A percentile compares a stretch with the other conserved stretches of the same genome.
Conservation (phyloP, 2,329 filamentous ascomycete genomes). For the Diplodia corticola region DNA sequence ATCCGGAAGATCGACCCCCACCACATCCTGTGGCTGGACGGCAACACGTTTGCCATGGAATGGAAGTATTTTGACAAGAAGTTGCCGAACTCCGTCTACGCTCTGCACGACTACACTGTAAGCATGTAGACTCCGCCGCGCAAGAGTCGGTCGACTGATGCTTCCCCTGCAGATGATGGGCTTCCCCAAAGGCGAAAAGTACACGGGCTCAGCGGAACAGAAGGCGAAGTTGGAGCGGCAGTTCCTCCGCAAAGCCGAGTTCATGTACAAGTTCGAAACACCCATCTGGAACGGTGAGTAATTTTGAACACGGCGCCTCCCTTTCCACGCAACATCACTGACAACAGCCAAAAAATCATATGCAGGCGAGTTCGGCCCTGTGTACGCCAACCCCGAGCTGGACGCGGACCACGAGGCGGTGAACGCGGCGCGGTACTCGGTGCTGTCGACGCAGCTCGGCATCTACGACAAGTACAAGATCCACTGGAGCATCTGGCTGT, state of each 20-base stretch:
- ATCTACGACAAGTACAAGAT: slow-evolving; percentile 56
- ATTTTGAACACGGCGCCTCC: too few relatives aligned
- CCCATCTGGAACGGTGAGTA: slow-evolving; percentile 50
- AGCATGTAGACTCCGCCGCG: too few relatives aligned
- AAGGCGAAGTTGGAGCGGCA: slow-evolving; percentile 45
- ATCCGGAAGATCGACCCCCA: slow-evolving; percentile 50
- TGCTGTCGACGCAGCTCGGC: slow-evolving; percentile 48
- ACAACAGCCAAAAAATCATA: slow-evolving; percentile 50
- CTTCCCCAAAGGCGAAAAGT: slow-evolving; percentile 49
- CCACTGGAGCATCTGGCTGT: slow-evolving; percentile 56
- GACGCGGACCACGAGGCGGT: slow-evolving; percentile 41
- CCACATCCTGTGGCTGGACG: slow-evolving; percentile 48
- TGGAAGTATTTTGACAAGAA: slow-evolving; percentile 42
- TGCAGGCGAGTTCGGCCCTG: slow-evolving; percentile 48
- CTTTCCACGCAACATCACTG: slow-evolving; percentile 46
- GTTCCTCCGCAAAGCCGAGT: slow-evolving; percentile 51
- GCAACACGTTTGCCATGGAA: slow-evolving; percentile 43
- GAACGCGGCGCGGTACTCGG: slow-evolving; percentile 45
- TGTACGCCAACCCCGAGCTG: slow-evolving; percentile 47
- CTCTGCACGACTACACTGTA: slow-evolving; percentile 54
- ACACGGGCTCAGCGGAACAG: slow-evolving; percentile 46
- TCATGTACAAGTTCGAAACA: slow-evolving; percentile 45
- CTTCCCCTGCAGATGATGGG: slow-evolving; percentile 41
- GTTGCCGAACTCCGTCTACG: slow-evolving; percentile 50
- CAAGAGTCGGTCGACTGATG: neutral